These are phyloP conservation scores for Emericellopsis terricola DNA, from an alignment of 495 filamentous ascomycete genomes.

Conservation along the genomic window DNA sequence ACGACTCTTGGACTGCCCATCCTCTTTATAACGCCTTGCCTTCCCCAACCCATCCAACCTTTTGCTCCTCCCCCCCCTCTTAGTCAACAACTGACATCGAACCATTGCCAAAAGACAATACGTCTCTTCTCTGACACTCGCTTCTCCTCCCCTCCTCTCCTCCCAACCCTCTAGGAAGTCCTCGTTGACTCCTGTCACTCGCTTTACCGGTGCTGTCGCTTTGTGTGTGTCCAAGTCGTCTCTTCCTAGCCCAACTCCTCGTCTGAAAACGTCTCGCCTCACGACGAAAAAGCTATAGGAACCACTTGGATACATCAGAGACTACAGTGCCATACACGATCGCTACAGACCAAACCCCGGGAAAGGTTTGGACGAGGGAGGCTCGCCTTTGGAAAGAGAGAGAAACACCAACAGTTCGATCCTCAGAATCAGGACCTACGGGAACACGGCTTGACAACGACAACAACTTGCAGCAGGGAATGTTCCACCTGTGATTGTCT, in stretches of 20 bases:
- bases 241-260: neutral
- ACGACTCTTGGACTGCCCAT: no score
- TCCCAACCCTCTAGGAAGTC: slow-evolving; percentile 32
- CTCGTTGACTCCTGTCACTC: slow-evolving; percentile 49
- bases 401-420: neutral
- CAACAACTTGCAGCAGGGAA: no score
- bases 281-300: neutral
- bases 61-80: slow-evolving; percentile 1
- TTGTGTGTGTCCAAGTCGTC: neutral
- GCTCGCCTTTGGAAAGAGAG: neutral
- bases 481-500: no score
- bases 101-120: neutral
- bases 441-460: no score
- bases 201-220: slow-evolving; percentile 17
- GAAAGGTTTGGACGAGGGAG: no score
- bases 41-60: neutral
- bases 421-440: neutral
- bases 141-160: slow-evolving; percentile 14
- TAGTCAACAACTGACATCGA: slow-evolving; percentile 6
- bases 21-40: neutral
- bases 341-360: neutral
- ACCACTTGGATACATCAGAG: neutral
- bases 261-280: neutral
- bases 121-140: slow-evolving; percentile 24
- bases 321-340: neutral